These are phyloP conservation scores for Boletus rubropictus DNA, from an alignment of 768 basidiomycete species.

Conservation along the genomic window DNA sequence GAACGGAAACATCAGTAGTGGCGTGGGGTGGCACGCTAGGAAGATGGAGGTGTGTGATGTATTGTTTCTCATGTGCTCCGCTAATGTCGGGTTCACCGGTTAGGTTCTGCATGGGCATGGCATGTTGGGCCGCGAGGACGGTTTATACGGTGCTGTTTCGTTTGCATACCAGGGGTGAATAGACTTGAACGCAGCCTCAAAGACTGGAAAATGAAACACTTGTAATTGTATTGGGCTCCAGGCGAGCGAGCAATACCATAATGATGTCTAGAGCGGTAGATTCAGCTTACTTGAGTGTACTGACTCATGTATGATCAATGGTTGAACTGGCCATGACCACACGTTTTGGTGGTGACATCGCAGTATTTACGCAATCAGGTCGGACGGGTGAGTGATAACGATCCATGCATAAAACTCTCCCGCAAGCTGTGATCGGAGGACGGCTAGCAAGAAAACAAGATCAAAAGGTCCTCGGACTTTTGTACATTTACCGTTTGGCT, in stretches of 20 bases:
- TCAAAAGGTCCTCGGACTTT: no score
- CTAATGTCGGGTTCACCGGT: not conserved
- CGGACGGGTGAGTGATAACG: no score
- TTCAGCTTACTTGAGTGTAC: no score
- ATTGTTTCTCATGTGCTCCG: not conserved
- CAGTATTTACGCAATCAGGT: no score
- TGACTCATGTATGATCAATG: no score
- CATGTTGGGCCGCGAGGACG: conserved; percentile 88
- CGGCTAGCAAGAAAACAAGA: no score
- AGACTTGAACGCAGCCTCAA: not conserved
- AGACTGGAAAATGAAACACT: not conserved
- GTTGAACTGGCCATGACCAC: no score
- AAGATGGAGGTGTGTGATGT: conserved; percentile 88
- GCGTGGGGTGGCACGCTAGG: conserved; percentile 90
- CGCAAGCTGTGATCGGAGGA: no score
- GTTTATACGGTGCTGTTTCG: conserved; percentile 88
- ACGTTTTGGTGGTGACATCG: no score
- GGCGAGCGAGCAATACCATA: not conserved
- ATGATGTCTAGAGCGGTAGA: not conserved
- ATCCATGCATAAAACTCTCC: no score
- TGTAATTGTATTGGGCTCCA: not conserved
- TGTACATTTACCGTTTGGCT: no score
- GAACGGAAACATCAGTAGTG: conserved; percentile 86
- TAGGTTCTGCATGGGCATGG: conserved; percentile 85
- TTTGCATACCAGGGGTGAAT: conserved; percentile 85